phyloP scores from a whole-genome alignment of 192 early-diverging fungal genomes.

The Coemansia sp. region DNA sequence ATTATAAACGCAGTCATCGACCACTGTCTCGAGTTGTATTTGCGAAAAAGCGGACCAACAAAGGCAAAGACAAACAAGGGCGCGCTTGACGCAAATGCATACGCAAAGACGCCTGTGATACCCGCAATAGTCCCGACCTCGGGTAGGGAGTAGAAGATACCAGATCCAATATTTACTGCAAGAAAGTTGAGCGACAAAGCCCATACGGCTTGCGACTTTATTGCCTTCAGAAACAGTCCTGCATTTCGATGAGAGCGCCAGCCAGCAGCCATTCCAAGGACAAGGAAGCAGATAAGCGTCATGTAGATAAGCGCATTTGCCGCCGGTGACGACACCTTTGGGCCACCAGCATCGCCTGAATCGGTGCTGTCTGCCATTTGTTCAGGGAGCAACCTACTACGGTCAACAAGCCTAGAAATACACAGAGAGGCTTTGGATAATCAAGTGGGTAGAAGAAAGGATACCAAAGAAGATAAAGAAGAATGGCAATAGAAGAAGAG shows the following conservation, averaged over 20 bases:
- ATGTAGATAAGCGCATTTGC: slow-evolving; percentile 61
- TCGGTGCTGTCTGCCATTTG: slow-evolving; percentile 21
- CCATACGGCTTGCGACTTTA: slow-evolving; percentile 54
- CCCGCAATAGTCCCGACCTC: slow-evolving; percentile 66
- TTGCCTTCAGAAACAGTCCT: slow-evolving; percentile 58
- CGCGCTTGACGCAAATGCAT: slow-evolving; percentile 62
- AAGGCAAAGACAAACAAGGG: slow-evolving; percentile 63
- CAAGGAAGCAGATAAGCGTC: slow-evolving; percentile 56
- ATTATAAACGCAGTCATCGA: slow-evolving; percentile 68
- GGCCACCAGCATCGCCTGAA: not conserved
- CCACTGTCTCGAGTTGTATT: slow-evolving; percentile 61
- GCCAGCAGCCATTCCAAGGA: slow-evolving; percentile 57
- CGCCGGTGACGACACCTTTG: slow-evolving; percentile 46
- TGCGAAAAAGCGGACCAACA: slow-evolving; percentile 62
- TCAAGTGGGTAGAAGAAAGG: not conserved
- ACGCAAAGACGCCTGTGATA: slow-evolving; percentile 66
- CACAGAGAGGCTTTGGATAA: no score
- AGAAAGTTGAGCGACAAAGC: slow-evolving; percentile 58
- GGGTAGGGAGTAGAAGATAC: slow-evolving; percentile 68
- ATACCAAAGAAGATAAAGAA: not conserved
- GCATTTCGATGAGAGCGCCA: slow-evolving; percentile 53
- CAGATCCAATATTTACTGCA: slow-evolving; percentile 59
- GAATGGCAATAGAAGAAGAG: no score
- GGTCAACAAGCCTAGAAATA: not conserved
- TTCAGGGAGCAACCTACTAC: not conserved